phyloP scores from a whole-genome alignment of 148 eudicot species.

The Persicaria tinctoria region DNA sequence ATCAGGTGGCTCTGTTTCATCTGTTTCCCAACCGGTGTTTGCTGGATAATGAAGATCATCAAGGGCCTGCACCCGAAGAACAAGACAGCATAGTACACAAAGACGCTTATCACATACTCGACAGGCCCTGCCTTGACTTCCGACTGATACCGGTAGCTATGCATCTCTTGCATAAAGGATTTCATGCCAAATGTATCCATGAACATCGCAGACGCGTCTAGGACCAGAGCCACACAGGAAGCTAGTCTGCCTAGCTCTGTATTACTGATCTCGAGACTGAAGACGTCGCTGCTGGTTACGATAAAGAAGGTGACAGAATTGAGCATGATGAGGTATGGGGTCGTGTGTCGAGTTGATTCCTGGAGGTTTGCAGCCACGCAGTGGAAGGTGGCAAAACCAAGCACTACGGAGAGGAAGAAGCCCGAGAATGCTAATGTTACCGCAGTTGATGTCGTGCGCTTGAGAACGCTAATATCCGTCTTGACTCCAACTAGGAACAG shows the following conservation, averaged over 20 bases:
- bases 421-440: slow-evolving; percentile 20
- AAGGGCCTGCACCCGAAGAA: slow-evolving; percentile 27
- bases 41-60: slow-evolving; percentile 18
- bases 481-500: slow-evolving; percentile 30
- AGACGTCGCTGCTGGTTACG: slow-evolving; percentile 17
- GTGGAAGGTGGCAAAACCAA: slow-evolving; percentile 15
- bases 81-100: slow-evolving; percentile 17
- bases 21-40: slow-evolving; percentile 21
- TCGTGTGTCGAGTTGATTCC: slow-evolving; percentile 9
- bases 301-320: slow-evolving; percentile 28
- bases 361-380: slow-evolving; percentile 4
- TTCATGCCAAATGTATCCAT: not conserved
- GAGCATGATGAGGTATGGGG: slow-evolving; percentile 18
- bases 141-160: not conserved
- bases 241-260: slow-evolving; percentile 31
- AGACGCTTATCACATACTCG: not conserved
- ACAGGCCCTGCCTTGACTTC: not conserved
- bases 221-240: slow-evolving; percentile 18
- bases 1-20: slow-evolving; percentile 26
- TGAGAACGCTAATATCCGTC: slow-evolving; percentile 21
- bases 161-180: not conserved
- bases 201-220: slow-evolving; percentile 19
- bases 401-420: slow-evolving; percentile 11
- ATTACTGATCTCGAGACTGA: slow-evolving; percentile 25
- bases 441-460: slow-evolving; percentile 12